Evolutionary conservation across 179 eudicot genomes (phyloP), one percentile per base, ranked within the genome.

Genomic region (Actinidia polygama): DNA sequence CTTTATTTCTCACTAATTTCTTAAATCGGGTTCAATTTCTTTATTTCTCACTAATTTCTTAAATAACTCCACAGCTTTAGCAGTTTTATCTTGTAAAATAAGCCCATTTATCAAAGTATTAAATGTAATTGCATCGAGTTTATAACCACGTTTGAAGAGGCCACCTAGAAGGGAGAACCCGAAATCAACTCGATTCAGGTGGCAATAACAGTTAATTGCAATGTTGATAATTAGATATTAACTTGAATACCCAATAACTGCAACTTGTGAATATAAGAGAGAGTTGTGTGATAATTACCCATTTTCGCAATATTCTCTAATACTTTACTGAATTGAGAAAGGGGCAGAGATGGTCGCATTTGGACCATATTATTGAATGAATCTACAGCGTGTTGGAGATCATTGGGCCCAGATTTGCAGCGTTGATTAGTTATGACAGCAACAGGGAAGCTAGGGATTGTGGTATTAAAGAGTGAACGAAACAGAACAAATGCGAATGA

Each of bases 141-240:
- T 4, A 23, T 61, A 21, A 15, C 82, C 82, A 19, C 62, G 4
- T 72, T 79, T 79, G 44, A 68, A 10, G 51, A 68, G n/a, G 61
- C 36, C 30, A n/a, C 73, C 82, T 50, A 79, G 14, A 53, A 67
- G 5, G 21, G 62, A 51, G 49, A 53, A 51, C 21, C 82, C 75
- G 54, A 30, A 12, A 50, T 40, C 62, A 44, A 67, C n/a, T 51
- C 51, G 57, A 68, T 40, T 7, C 7, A 67, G 30, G 57, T 68
- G 64, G 58, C 46, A 67, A 21, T 16, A 61, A 68, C 82, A 51
- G 15, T 53, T 79, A 6, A 79, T 66, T 59, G 67, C 15, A 51
- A 53, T 68, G 63, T 79, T 79, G 15, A 79, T 24, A 7, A 75
- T 79, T 57, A 79, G 24, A 50, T 21, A 68, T 79, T 51, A 2